Evolutionary conservation across 2,329 filamentous ascomycete species (phyloP).

Genomic region (Clathrospora elynae): DNA sequence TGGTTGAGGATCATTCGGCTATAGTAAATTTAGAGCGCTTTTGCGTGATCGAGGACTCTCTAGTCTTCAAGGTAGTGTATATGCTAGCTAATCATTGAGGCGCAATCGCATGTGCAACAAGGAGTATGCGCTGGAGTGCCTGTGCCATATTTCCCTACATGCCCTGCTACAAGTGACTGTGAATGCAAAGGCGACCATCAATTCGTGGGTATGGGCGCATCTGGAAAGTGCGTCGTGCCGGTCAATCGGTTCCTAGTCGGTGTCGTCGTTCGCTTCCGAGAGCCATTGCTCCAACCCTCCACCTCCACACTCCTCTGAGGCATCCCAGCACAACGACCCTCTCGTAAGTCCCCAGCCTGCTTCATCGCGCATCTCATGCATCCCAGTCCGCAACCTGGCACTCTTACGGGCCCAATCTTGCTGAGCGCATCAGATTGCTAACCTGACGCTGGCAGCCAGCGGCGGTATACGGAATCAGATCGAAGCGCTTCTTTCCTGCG

Average conservation of each 20-base stretch:
- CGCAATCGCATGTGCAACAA: conserved; percentile 21
- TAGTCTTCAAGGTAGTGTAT: conserved; percentile 16
- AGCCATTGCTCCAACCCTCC: conserved; percentile 25
- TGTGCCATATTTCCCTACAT: conserved; percentile 8
- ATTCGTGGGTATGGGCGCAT: conserved; percentile 20
- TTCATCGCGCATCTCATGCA: conserved; percentile 22
- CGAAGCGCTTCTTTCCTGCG: conserved; percentile 36
- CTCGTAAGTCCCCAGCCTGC: conserved; percentile 30
- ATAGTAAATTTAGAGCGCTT: conserved; percentile 24
- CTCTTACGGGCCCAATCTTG: conserved; percentile 18
- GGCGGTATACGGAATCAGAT: conserved; percentile 46
- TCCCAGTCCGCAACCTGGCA: conserved; percentile 18
- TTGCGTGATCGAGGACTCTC: conserved; percentile 17
- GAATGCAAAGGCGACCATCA: conserved; percentile 25
- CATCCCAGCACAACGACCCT: conserved; percentile 31
- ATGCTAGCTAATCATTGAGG: conserved; percentile 18
- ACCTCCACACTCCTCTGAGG: conserved; percentile 31
- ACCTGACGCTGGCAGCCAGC: conserved; percentile 42
- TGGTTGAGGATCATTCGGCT: conserved; percentile 20
- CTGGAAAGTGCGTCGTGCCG: conserved; percentile 31
- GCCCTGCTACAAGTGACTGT: conserved; percentile 16
- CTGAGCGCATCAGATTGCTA: conserved; percentile 36
- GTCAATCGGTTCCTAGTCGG: conserved; percentile 33
- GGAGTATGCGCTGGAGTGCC: conserved; percentile 22
- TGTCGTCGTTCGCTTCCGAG: conserved; percentile 35